Conservation (phyloP, 108 stramenopile species). For the Schizochytrium sp. region DNA sequence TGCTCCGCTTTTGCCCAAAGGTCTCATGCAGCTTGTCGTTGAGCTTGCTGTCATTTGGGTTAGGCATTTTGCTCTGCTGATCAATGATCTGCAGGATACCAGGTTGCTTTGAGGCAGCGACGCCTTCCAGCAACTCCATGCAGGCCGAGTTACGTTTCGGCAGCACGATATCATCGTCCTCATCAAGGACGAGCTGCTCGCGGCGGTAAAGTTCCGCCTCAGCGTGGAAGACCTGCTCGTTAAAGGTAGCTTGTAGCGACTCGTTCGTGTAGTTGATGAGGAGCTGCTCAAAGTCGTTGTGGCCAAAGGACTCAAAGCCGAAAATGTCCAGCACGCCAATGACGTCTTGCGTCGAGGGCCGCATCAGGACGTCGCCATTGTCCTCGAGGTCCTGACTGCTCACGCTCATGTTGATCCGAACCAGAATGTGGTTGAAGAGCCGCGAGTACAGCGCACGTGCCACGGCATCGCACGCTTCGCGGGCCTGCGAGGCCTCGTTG, state of each 20-base stretch:
- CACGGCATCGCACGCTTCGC: slow-evolving; percentile 12
- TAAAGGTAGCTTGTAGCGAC: slow-evolving; percentile 16
- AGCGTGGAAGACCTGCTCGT: neutral
- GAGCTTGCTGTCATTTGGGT: slow-evolving; percentile 41
- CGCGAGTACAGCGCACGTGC: slow-evolving; percentile 18
- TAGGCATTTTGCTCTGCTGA: slow-evolving; percentile 49
- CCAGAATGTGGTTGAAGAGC: slow-evolving; percentile 14
- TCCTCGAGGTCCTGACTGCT: neutral
- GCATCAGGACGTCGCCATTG: slow-evolving; percentile 34
- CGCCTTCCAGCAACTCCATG: slow-evolving; percentile 42
- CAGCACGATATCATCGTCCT: neutral
- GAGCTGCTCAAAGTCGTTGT: slow-evolving; percentile 30
- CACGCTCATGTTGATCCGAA: neutral
- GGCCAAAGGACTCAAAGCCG: slow-evolving; percentile 29
- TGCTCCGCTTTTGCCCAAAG: slow-evolving; percentile 35
- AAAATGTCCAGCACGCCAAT: slow-evolving; percentile 32
- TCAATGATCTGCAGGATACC: slow-evolving; percentile 54
- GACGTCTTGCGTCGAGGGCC: neutral
- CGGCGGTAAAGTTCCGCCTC: neutral
- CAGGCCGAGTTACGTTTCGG: slow-evolving; percentile 33
- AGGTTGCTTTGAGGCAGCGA: neutral
- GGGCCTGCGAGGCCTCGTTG: neutral
- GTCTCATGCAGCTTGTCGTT: slow-evolving; percentile 37
- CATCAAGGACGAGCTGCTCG: slow-evolving; percentile 26
- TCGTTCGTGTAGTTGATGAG: slow-evolving; percentile 34